Base-by-base conservation (phyloP, 176 grass and related monocot species). In the Pharus latifolius region DNA sequence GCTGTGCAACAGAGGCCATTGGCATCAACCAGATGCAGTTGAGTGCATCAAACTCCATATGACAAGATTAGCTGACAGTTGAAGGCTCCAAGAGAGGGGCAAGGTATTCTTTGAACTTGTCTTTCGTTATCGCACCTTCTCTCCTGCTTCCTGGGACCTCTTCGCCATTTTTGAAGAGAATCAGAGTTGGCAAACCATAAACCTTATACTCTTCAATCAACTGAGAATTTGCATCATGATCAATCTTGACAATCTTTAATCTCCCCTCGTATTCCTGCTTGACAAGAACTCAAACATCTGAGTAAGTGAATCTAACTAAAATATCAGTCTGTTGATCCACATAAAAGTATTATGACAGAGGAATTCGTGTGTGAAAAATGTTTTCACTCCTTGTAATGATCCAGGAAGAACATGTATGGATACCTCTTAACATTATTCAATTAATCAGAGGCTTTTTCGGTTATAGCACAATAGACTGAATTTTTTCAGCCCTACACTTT, bases 41-140 rank as follows among this genome's bases (percentile, higher is more conserved):
- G 54, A 29, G 45, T n/a, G 62, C 47, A 63, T 49, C 29, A 62
- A 32, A 38, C 55, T 0, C 38, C 30, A 31, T 8, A 29, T 2
- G 14, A 34, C 50, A 72, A 70, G 18, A 65, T 75, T 60, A 89
- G 23, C 67, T 55, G 1, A 83, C 79, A 80, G 67, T 80, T 42
- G 69, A 41, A 5, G 80, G 57, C 16, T 56, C 48, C 47, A 96
- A 53, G 12, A 96, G 47, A 38, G 83, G 77, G 10, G 90, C 87
- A 4, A 90, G 53, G 77, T 93, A 98, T 58, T 90, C 75, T 85
- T 98, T 93, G 49, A 93, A 77, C 71, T 93, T 93, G 34, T 76
- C 78, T 49, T 91, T 98, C 41, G 76, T 94, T 2, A 98, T 88
- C 20, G 90, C 95, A 42, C 95, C 95, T 83, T 98, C 90, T 74